These are phyloP conservation scores for Colletotrichum cordylinicola DNA, from an alignment of 2,329 filamentous ascomycete genomes.

Conservation along the genomic window DNA sequence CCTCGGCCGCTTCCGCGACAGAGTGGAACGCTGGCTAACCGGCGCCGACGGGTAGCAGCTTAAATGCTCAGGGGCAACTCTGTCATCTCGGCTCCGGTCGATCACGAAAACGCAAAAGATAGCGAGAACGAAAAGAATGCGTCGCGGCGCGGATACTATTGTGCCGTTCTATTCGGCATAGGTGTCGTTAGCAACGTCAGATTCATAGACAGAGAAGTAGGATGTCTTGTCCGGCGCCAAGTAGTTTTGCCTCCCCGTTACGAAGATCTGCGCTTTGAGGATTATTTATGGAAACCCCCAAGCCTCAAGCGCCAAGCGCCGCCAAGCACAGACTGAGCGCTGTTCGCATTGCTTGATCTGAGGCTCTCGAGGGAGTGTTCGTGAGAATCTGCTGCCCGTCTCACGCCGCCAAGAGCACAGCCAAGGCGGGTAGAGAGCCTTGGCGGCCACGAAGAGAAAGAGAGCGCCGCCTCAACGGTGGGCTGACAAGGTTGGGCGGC, in stretches of 20 bases:
- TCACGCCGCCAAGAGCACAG: not conserved
- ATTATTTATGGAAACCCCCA: not conserved
- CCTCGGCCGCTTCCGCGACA: conserved; percentile 10
- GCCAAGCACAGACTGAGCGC: not conserved
- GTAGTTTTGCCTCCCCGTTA: not conserved
- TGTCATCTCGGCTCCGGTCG: conserved; percentile 6
- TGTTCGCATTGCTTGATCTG: not conserved
- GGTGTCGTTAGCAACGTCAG: not conserved
- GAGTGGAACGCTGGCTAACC: not conserved
- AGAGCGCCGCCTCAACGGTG: not conserved
- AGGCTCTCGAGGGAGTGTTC: not conserved
- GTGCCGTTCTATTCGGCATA: not conserved
- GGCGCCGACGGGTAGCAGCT: not conserved
- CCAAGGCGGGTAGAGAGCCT: conserved; percentile 1
- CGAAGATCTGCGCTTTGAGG: not conserved
- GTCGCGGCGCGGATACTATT: not conserved
- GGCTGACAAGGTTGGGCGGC: not conserved
- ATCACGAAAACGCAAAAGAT: not conserved
- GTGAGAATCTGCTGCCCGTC: not conserved
- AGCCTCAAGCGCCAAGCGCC: conserved; percentile 13
- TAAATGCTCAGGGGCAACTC: conserved; percentile 5
- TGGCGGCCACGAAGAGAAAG: not conserved
- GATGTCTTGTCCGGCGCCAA: not conserved
- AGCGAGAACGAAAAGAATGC: not conserved
- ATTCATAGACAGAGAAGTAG: not conserved